phyloP scores from a whole-genome alignment of 2,329 filamentous ascomycete species.

The Aschersonia sp. region DNA sequence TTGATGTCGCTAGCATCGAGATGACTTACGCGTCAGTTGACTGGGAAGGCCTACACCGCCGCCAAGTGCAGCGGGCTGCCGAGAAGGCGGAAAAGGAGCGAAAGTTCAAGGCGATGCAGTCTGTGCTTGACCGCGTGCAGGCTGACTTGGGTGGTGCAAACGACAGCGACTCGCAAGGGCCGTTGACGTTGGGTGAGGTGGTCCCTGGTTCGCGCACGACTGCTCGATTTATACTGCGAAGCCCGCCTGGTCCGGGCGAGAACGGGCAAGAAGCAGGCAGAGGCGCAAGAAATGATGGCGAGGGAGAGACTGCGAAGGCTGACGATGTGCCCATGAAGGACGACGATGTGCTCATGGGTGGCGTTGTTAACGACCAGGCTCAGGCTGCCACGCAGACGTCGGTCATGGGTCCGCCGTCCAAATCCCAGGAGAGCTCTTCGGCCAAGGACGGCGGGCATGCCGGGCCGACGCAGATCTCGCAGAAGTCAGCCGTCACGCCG shows the following conservation, averaged over 20 bases:
- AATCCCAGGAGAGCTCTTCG: constrained; percentile 20
- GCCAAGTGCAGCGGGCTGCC: constrained; percentile 52
- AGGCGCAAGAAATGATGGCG: constrained; percentile 37
- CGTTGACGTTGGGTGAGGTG: constrained; percentile 48
- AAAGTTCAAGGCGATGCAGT: constrained; percentile 49
- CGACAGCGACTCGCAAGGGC: constrained; percentile 38
- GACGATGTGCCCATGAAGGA: constrained; percentile 12
- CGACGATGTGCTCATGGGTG: constrained; percentile 48
- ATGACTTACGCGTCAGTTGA: constrained; percentile 51
- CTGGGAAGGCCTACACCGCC: constrained; percentile 68
- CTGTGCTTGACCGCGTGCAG: constrained; percentile 30
- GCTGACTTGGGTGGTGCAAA: constrained; percentile 35
- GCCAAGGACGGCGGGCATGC: constrained; percentile 17
- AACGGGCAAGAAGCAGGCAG: constrained; percentile 7
- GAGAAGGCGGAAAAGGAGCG: constrained; percentile 44
- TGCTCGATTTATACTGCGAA: constrained; percentile 40
- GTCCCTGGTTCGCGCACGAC: constrained; percentile 39
- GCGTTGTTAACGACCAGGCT: constrained; percentile 28
- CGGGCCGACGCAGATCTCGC: constrained; percentile 46
- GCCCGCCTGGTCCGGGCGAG: constrained; percentile 36
- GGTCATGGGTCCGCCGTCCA: constrained; percentile 34
- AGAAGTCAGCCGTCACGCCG: constrained; percentile 44
- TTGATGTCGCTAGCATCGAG: constrained; percentile 72
- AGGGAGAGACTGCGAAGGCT: neutral
- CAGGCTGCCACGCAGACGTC: constrained; percentile 28